Evolutionary conservation across 1,139 yeast genomes (phyloP), one percentile per base, ranked within the genome.

Genomic region (Sugiyamaella novakii): DNA sequence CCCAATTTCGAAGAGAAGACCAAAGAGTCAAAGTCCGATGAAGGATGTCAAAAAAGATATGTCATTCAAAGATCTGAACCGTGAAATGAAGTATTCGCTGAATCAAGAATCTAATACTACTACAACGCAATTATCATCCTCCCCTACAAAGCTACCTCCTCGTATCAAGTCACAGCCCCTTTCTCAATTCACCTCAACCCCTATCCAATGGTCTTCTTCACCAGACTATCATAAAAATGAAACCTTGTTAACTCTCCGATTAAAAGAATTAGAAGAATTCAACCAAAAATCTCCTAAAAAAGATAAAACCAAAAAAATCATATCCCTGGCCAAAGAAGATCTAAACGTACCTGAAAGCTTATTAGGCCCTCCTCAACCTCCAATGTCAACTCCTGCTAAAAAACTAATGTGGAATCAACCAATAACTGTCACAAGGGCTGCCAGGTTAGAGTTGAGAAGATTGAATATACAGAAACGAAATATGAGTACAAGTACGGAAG

Each of bases 221-320:
- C 72, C 72, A 1, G 55, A 59, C 5, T 62, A 59, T 40, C 71
- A 68, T 43, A 53, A 59, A 36, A 58, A 59, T 1, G 70, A 65
- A 41, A 65, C 70, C 1, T 37, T 65, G 4, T 51, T 30, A 7
- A 44, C 59, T 18, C 29, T 52, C 12, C 21, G 14, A 7, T 12
- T 31, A 21, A 30, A 31, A 28, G 21, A 18, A 11, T 22, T 38
- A 31, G 17, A 38, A 11, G 34, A 27, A 25, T 25, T 38, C 14
- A 22, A 21, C 11, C 11, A 27, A 11, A 38, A 27, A 8, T 25
- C 29, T 3, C 29, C 31, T 27, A 38, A 27, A n/a, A 27, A 38
- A 8, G 12, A 14, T 7, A 25, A 15, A 25, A n/a, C 42, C 4
- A 22, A 34, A 17, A 5, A 24, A 14, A 11, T 25, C 6, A 11